Base-by-base conservation (phyloP, 495 filamentous ascomycete species). In the Talaromyces adpressus region DNA sequence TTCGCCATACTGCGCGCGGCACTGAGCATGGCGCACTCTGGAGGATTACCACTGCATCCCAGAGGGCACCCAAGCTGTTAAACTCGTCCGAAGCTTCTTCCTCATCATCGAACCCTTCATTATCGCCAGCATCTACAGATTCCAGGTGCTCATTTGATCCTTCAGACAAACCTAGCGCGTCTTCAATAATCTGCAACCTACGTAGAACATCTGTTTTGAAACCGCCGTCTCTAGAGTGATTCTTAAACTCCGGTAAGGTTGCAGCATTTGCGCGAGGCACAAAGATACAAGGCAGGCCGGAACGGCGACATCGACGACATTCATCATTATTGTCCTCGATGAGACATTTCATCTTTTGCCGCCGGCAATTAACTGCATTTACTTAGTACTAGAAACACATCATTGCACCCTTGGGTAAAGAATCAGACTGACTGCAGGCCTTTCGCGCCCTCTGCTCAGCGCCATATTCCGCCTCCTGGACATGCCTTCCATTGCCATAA, bases 311-410 rank as follows among this genome's bases (percentile, higher is more conserved):
- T 61, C 71, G 64, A 52, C 68, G 66, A 63, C 70, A 71, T 6
- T 59, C 60, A 32, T 63, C 34, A n/a, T 58, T 62, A 47, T 65
- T 62, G 0, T 49, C 60, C 27, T 73, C 71, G 8, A 69, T 64
- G 20, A 66, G 45, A 66, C 71, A 73, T 70, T 64, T 71, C 71
- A 71, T 73, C 66, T 73, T 73, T 59, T 69, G 69, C 32, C 67
- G 64, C 20, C 71, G 64, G 59, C 71, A 73, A 47, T 73, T 71
- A 52, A 73, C 71, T 73, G 47, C 4, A 34, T 39, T n/a, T 7
- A 30, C 23, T 49, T 23, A 52, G 27, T 32, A 62, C 27, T 32
- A 61, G 41, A 4, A 9, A 41, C 36, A 7, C 27, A 39, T 47
- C 6, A 14, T 45, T 49, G 8, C 6, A 56, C n/a, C 3, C 11